These are phyloP conservation scores for Mediolabrus comicus DNA, from an alignment of 108 stramenopile species.

Conservation along the genomic window DNA sequence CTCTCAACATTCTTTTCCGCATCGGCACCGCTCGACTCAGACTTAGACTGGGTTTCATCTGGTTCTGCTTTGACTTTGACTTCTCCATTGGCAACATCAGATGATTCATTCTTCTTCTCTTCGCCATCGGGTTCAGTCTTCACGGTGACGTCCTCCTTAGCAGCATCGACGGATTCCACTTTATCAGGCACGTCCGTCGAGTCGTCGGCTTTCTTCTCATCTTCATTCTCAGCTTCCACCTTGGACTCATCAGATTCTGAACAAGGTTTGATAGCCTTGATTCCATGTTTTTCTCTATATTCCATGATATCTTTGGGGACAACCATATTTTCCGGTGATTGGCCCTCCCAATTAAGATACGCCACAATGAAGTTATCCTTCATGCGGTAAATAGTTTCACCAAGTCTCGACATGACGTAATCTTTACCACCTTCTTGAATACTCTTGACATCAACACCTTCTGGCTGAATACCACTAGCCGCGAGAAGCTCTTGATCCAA, in stretches of 20 bases:
- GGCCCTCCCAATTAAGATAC: constrained; percentile 84
- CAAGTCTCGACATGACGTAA: constrained; percentile 92
- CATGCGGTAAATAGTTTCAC: constrained; percentile 95
- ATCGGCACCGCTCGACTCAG: not conserved
- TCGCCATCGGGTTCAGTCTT: not conserved
- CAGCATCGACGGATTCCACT: constrained; percentile 1
- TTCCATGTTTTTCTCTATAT: constrained; percentile 63
- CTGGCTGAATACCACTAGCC: constrained; percentile 74
- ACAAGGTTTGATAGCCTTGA: constrained; percentile 17
- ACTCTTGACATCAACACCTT: constrained; percentile 75
- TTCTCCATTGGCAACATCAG: constrained; percentile 6
- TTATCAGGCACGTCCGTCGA: not conserved
- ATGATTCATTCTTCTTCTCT: not conserved
- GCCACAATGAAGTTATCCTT: constrained; percentile 98
- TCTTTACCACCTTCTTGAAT: constrained; percentile 85
- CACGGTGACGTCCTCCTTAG: constrained; percentile 7
- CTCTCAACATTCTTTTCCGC: constrained; percentile 13
- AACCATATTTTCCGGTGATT: constrained; percentile 66
- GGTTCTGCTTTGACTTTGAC: not conserved
- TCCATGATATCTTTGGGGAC: constrained; percentile 82
- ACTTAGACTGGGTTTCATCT: not conserved
- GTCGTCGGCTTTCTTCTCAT: constrained; percentile 7
- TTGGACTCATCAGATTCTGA: constrained; percentile 17
- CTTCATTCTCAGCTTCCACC: constrained; percentile 6
- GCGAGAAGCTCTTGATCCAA: constrained; percentile 82